These are phyloP conservation scores for Leishmania gerbilli DNA, from an alignment of 208 protist species.

Conservation along the genomic window DNA sequence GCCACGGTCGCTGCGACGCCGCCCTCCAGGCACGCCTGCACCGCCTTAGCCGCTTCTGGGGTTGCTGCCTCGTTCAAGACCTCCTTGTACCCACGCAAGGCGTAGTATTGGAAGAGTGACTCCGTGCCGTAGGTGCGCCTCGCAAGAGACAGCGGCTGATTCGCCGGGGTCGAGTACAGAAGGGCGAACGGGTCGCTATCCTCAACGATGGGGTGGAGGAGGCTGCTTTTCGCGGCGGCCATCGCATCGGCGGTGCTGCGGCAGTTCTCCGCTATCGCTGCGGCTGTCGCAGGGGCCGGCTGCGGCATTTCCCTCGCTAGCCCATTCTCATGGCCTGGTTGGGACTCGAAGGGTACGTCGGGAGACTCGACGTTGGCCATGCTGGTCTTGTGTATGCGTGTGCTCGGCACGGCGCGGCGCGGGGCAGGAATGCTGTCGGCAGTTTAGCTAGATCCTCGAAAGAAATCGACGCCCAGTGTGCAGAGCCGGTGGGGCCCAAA, in stretches of 20 bases:
- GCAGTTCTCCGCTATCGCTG: no score
- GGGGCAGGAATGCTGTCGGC: neutral
- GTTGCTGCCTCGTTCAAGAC: constrained; percentile 17
- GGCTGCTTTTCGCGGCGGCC: neutral
- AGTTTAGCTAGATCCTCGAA: neutral
- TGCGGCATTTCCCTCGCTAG: neutral
- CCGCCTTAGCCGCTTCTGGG: constrained; percentile 20
- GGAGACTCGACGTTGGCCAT: constrained; percentile 10
- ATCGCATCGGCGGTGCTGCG: neutral
- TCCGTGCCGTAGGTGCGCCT: constrained; percentile 19
- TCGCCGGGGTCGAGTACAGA: constrained; percentile 19
- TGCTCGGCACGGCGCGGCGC: neutral
- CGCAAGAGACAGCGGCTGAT: constrained; percentile 21
- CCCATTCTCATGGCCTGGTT: neutral
- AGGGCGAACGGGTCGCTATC: constrained; percentile 19
- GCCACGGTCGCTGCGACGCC: neutral
- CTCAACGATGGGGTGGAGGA: constrained; percentile 12
- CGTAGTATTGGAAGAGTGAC: constrained; percentile 60
- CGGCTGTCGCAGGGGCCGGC: neutral
- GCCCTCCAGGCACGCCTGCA: constrained; percentile 15
- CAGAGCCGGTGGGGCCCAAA: neutral
- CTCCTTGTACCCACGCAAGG: constrained; percentile 53
- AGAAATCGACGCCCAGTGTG: neutral
- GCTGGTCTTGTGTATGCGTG: neutral
- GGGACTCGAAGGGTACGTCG: neutral